Evolutionary conservation across 768 basidiomycete genomes (phyloP).

Genomic region (Tulasnella sp.): DNA sequence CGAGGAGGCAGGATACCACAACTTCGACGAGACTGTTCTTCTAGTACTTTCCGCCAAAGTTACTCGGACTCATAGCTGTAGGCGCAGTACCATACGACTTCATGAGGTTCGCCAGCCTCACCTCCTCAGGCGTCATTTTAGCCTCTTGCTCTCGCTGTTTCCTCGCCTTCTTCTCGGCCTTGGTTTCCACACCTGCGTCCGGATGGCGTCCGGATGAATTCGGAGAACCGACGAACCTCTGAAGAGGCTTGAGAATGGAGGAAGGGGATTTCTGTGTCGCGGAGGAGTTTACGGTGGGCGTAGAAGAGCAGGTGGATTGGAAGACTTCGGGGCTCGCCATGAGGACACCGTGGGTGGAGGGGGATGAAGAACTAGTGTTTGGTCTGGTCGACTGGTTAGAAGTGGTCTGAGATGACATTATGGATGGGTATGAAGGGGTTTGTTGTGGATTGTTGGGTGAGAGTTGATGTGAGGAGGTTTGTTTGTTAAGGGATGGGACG

Average conservation of each 20-base stretch:
- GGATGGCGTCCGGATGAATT: background rate
- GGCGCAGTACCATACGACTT: background rate
- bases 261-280: background rate
- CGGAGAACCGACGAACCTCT: background rate
- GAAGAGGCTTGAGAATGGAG: background rate
- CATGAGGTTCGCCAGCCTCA: constrained; percentile 5
- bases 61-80: too few species aligned
- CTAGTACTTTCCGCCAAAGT: too few species aligned
- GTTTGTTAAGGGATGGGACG: too few species aligned
- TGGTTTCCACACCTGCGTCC: background rate
- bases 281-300: background rate
- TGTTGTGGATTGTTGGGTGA: too few species aligned
- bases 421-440: too few species aligned
- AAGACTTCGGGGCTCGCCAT: background rate
- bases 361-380: too few species aligned
- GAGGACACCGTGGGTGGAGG: too few species aligned
- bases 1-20: too few species aligned
- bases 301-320: background rate
- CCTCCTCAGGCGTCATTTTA: constrained; percentile 10
- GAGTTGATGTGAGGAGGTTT: too few species aligned
- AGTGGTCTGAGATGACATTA: too few species aligned
- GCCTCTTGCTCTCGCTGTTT: constrained; percentile 4
- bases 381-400: too few species aligned
- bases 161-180: constrained; percentile 1
- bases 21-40: too few species aligned